phyloP scores from a whole-genome alignment of 345 rosid species.

The Anastatica hierochuntica region DNA sequence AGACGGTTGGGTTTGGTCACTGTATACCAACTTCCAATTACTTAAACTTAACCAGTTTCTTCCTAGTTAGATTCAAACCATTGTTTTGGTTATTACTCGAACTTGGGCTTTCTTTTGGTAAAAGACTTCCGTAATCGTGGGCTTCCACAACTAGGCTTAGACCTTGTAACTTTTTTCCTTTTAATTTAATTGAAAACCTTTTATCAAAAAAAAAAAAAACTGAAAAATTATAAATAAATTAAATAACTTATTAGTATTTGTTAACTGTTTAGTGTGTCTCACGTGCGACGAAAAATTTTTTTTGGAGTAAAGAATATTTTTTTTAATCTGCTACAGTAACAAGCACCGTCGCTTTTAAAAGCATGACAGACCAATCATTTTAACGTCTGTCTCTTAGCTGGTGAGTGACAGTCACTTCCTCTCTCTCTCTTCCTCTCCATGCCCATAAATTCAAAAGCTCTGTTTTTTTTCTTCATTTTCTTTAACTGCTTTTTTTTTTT shows the following conservation, averaged over 20 bases:
- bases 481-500: constrained; percentile 15
- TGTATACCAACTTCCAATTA: too few species aligned
- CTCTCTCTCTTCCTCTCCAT: constrained; percentile 3
- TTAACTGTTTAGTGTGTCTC: constrained; percentile 32
- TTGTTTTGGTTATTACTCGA: too few species aligned
- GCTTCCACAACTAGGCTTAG: too few species aligned
- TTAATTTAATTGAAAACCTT: too few species aligned
- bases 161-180: too few species aligned
- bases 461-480: constrained; percentile 12
- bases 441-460: constrained; percentile 19
- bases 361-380: constrained; percentile 38
- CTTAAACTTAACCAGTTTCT: too few species aligned
- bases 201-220: too few species aligned
- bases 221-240: background rate
- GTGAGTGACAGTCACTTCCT: constrained; percentile 22
- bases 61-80: too few species aligned
- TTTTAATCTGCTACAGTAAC: constrained; percentile 27
- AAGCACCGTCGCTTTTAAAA: constrained; percentile 11
- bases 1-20: too few species aligned
- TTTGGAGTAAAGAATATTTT: too few species aligned
- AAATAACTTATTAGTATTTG: background rate
- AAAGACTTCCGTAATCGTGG: too few species aligned
- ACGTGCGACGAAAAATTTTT: constrained; percentile 33
- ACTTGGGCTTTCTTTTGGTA: too few species aligned
- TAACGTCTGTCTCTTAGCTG: background rate